phyloP scores from a whole-genome alignment of 176 grass and related monocot genomes.

The Tillandsia fasciculata region DNA sequence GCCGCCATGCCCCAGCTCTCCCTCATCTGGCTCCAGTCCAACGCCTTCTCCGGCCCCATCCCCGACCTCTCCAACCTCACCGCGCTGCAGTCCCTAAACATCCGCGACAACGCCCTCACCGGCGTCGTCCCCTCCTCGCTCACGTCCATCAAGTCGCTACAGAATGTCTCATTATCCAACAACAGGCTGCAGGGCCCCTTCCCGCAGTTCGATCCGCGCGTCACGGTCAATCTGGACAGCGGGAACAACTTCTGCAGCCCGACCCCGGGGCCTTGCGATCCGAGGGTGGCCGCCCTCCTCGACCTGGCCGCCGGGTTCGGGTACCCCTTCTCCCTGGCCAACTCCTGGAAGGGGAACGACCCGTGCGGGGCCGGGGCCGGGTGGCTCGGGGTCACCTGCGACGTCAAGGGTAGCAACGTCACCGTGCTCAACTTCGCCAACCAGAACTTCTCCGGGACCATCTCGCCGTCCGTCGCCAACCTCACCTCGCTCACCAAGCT shows the following conservation, averaged over 20 bases:
- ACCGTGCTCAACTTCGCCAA: conserved; percentile 35
- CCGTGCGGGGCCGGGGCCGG: conserved; percentile 22
- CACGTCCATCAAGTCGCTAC: not conserved
- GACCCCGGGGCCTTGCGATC: conserved; percentile 33
- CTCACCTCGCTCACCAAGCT: conserved; percentile 50
- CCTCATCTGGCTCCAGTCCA: conserved; percentile 21
- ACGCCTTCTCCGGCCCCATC: conserved; percentile 21
- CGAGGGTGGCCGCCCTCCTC: conserved; percentile 42
- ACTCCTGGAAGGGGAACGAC: conserved; percentile 48
- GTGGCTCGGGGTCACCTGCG: conserved; percentile 58
- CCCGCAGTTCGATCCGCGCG: conserved; percentile 20
- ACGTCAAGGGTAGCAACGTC: conserved; percentile 20
- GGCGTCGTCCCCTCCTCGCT: conserved; percentile 9
- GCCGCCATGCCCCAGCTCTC: conserved; percentile 12
- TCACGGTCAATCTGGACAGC: conserved; percentile 22
- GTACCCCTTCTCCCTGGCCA: conserved; percentile 48
- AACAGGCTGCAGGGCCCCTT: conserved; percentile 35
- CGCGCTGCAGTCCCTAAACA: conserved; percentile 13
- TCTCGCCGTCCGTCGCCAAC: conserved; percentile 60
- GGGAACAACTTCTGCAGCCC: conserved; percentile 57
- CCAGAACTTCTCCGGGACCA: conserved; percentile 51
- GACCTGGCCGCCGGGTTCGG: conserved; percentile 55
- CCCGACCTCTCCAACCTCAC: conserved; percentile 20
- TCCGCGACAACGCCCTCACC: conserved; percentile 17
- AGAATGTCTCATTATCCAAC: conserved; percentile 15